Percentiles rank a stretch among this genome's conserved stretches.
phyloP scores from a whole-genome alignment of 2,329 filamentous ascomycete genomes.

The Phaeosphaeriaceae sp. region DNA sequence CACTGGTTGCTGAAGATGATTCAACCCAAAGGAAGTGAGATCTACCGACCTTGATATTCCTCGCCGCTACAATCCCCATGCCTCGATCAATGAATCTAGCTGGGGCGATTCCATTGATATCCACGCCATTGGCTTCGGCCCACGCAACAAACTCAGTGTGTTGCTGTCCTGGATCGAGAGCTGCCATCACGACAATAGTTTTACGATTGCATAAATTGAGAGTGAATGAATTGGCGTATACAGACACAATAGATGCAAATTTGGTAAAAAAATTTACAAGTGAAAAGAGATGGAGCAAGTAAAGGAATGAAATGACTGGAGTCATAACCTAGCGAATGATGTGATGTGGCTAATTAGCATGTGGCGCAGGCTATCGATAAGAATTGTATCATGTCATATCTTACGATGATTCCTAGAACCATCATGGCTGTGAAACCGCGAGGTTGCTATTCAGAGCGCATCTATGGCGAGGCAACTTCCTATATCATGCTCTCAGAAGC shows the following conservation, averaged over 20 bases:
- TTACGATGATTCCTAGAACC: background rate
- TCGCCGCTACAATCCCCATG: constrained; percentile 76
- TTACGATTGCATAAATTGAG: background rate
- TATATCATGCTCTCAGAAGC: constrained; percentile 13
- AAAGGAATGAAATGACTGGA: background rate
- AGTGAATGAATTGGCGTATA: too few relatives aligned
- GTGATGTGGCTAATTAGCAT: constrained; percentile 12
- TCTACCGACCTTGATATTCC: constrained; percentile 65
- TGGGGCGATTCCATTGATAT: constrained; percentile 71
- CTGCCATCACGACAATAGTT: constrained; percentile 26
- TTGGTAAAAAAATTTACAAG: background rate
- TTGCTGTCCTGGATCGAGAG: constrained; percentile 44
- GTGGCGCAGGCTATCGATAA: constrained; percentile 34
- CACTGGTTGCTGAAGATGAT: background rate
- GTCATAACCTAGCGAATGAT: constrained; percentile 8
- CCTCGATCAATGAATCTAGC: constrained; percentile 73
- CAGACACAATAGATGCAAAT: too few relatives aligned
- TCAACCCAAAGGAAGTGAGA: background rate
- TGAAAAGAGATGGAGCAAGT: background rate
- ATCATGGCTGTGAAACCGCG: too few relatives aligned
- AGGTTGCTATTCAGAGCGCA: background rate
- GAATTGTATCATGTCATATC: constrained; percentile 13
- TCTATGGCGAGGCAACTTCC: constrained; percentile 25
- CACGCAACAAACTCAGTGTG: constrained; percentile 69
- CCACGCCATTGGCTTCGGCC: constrained; percentile 69